Evolutionary conservation across 176 grass and related monocot species (phyloP).

Genomic region (Oryza nivara): DNA sequence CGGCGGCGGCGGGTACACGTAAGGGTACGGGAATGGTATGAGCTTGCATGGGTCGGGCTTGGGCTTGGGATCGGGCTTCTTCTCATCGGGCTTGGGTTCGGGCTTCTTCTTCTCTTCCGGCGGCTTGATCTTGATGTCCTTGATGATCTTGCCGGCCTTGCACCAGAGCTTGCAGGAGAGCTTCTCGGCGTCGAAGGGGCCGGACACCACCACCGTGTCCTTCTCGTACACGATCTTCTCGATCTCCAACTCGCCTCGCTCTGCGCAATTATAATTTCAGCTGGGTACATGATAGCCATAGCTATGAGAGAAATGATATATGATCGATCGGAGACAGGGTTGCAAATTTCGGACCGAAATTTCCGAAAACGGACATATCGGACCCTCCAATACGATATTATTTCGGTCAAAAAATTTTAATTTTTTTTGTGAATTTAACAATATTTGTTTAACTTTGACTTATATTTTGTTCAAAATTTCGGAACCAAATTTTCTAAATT

Average conservation of each 20-base stretch:
- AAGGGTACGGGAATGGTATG: background rate
- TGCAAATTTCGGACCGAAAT: no score
- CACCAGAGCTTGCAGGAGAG: conserved; percentile 60
- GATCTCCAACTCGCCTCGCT: conserved; percentile 49
- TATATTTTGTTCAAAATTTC: no score
- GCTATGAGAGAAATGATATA: background rate
- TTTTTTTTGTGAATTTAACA: no score
- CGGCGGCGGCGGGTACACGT: background rate
- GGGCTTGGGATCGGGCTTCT: background rate
- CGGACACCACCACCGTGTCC: conserved; percentile 56
- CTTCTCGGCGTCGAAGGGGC: conserved; percentile 63
- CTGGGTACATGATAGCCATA: background rate
- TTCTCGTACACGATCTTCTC: conserved; percentile 68
- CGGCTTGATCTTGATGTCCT: conserved; percentile 43
- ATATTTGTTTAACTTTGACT: no score
- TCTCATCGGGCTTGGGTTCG: background rate
- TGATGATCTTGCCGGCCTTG: conserved; percentile 61
- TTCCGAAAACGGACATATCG: no score
- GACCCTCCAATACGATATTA: no score
- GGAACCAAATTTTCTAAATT: no score
- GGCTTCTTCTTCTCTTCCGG: background rate
- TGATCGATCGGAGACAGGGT: no score
- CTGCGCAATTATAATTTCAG: background rate
- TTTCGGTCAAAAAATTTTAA: no score
- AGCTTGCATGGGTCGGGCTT: background rate